Evolutionary conservation across 352 stramenopile species (phyloP).

Genomic region (Globisporangium alternatum): DNA sequence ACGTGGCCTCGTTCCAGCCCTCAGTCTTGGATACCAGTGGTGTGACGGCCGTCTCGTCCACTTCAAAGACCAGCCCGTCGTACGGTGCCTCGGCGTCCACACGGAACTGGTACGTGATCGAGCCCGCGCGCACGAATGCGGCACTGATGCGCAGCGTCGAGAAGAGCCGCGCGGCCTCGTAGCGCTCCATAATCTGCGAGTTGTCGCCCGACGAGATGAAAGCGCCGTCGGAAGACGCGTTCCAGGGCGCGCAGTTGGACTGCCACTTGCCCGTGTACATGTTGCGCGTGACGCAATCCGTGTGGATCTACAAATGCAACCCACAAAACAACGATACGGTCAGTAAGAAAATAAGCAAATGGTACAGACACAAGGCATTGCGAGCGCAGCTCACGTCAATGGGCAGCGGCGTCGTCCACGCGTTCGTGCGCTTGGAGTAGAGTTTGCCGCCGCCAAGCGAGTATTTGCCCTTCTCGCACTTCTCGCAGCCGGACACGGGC

Average conservation of each 20-base stretch:
- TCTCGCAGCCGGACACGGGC: constrained; percentile 70
- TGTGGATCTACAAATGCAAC: constrained; percentile 34
- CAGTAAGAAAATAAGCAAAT: neutral
- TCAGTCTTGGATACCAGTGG: constrained; percentile 59
- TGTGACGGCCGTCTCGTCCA: constrained; percentile 59
- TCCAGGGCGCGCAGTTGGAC: constrained; percentile 74
- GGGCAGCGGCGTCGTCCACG: constrained; percentile 57
- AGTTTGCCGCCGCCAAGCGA: constrained; percentile 73
- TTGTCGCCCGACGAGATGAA: constrained; percentile 75
- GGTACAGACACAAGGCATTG: neutral
- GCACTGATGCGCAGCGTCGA: constrained; percentile 71
- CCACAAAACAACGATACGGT: too few species aligned
- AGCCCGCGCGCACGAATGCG: constrained; percentile 71
- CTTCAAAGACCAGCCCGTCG: constrained; percentile 72
- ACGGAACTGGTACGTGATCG: constrained; percentile 73
- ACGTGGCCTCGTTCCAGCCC: constrained; percentile 64
- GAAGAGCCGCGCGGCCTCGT: constrained; percentile 63
- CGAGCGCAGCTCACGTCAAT: constrained; percentile 34
- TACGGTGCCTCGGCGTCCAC: constrained; percentile 74
- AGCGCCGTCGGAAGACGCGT: constrained; percentile 42
- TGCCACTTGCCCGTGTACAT: constrained; percentile 76
- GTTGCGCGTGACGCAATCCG: constrained; percentile 73
- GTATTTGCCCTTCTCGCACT: constrained; percentile 68
- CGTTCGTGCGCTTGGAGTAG: constrained; percentile 66
- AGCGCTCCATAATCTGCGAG: constrained; percentile 59